Base-by-base conservation (phyloP, 139 green algal species). In the Micractinium conductrix region DNA sequence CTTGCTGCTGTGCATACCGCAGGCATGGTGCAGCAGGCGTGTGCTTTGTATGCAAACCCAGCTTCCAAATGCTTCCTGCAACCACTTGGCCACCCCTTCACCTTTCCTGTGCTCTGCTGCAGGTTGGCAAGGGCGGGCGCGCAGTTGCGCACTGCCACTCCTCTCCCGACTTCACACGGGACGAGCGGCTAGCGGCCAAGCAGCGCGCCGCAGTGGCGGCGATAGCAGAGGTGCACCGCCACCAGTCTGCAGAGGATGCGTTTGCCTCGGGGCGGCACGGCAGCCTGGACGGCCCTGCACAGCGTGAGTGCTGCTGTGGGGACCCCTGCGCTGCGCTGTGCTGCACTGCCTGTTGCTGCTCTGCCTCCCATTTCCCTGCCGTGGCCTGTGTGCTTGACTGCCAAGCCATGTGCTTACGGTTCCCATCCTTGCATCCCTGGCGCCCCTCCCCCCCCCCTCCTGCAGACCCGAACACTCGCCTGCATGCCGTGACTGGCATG, bases 151-250 rank as follows among this genome's bases (percentile, higher is more conserved):
- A 69, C 37, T 75, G 62, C 53, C 84, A 55, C 43, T 88, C 84
- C 4, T 88, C 84, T 38, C 84, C 84, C 40, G 78, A 88, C 33
- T 58, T 88, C 2, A 24, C 71, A 2, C 80, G 67, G 4, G 75
- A 81, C 6, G 75, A 70, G 53, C 75, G 58, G 35, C 35, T 53
- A 26, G 6, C n/a, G 1, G 44, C 30, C 68, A 70, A 79, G 74
- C 82, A 86, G 62, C 71, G 71, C 8, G 44, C 26, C 0, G 42
- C 68, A 33, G 37, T 44, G 16, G 80, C 10, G 35, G 38, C 81
- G 5, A 0, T 8, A 50, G 62, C n/a, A 68, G 81, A 76, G 16
- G 44, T 45, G 19, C 81, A 72, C 21, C 81, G 71, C 55, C 63
- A 80, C 42, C 24, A 38, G 1, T 65, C 69, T n/a, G n/a, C n/a